Evolutionary conservation across 805 yeast genomes (phyloP).

Genomic region (Tetrapisispora arboricola): DNA sequence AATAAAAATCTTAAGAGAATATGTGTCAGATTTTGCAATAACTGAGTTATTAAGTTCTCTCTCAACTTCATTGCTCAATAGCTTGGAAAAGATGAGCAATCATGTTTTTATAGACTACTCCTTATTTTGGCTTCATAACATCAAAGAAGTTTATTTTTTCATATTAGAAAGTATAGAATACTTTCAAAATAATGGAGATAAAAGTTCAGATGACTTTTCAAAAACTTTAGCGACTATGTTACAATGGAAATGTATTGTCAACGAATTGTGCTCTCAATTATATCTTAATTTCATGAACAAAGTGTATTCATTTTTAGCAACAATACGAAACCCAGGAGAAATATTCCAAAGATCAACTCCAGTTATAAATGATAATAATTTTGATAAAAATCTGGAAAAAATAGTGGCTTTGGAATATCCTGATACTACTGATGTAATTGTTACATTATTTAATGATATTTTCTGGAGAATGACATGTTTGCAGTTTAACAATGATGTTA

Average conservation of each 20-base stretch:
- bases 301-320: background rate
- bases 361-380: background rate
- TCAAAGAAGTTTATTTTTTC: background rate
- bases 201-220: background rate
- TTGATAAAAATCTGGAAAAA: background rate
- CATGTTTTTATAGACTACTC: background rate
- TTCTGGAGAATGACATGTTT: conserved; percentile 2
- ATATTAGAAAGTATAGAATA: background rate
- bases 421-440: background rate
- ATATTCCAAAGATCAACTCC: background rate
- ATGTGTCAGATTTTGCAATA: background rate
- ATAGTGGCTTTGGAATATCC: background rate
- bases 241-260: background rate
- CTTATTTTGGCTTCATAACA: background rate
- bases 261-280: background rate
- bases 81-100: too few relatives aligned
- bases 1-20: background rate
- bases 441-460: background rate
- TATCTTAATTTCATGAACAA: background rate
- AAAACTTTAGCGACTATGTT: background rate
- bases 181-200: background rate
- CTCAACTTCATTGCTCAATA: background rate
- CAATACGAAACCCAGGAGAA: background rate
- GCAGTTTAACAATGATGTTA: background rate
- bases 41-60: background rate